Conservation (phyloP, 2,329 filamentous ascomycete species). For the Aspergillus phoenicis region DNA sequence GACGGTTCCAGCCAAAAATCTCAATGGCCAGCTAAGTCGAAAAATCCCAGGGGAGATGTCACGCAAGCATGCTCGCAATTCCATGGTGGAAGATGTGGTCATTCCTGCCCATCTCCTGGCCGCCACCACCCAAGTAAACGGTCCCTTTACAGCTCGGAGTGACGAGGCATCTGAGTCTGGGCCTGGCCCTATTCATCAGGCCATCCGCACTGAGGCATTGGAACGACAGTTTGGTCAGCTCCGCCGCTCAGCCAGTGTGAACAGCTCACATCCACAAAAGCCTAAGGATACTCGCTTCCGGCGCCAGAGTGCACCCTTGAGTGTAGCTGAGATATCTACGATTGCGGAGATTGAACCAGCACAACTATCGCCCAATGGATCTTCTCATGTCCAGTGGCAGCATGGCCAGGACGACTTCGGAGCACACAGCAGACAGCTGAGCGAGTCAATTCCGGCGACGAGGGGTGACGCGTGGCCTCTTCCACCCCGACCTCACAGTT, state of each 20-base stretch:
- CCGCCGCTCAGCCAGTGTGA: constrained; percentile 3
- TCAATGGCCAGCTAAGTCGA: neutral
- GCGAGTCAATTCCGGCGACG: neutral
- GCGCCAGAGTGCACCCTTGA: neutral
- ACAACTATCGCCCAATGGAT: neutral
- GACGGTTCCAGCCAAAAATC: neutral
- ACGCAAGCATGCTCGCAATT: neutral
- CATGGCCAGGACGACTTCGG: neutral
- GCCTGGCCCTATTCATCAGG: constrained; percentile 3
- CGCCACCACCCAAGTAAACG: neutral
- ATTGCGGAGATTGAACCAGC: neutral
- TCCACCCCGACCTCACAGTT: constrained; percentile 2
- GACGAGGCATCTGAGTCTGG: neutral
- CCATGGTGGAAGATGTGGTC: constrained; percentile 6
- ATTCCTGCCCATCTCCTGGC: constrained; percentile 7
- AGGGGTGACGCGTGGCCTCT: constrained; percentile 6
- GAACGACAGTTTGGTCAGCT: neutral
- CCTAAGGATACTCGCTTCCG: neutral
- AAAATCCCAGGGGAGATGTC: neutral
- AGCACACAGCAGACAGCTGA: neutral
- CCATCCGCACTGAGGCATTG: neutral
- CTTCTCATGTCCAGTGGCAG: neutral
- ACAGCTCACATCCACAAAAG: neutral
- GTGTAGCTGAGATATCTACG: neutral
- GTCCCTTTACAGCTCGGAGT: neutral